Evolutionary conservation across 2,329 filamentous ascomycete genomes (phyloP).

Genomic region (Diaporthe aspalathi): DNA sequence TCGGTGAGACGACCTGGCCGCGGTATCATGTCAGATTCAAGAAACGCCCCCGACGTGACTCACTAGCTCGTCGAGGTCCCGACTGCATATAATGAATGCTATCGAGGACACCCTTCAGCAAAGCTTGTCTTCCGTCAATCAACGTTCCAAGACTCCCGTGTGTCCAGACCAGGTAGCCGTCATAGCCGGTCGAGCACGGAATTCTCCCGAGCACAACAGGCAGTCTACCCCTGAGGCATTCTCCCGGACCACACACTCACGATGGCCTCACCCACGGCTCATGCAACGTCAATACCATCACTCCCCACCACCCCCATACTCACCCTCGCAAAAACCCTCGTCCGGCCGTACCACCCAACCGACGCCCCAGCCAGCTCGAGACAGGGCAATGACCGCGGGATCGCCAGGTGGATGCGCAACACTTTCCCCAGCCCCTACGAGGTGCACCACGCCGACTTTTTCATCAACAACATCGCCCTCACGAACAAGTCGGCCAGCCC

Average conservation of each 20-base stretch:
- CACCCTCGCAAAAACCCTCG: constrained; percentile 47
- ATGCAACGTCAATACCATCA: constrained; percentile 16
- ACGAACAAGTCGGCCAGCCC: constrained; percentile 42
- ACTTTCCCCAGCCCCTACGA: constrained; percentile 61
- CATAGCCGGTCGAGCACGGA: not conserved
- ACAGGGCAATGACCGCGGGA: constrained; percentile 53
- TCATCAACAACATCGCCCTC: constrained; percentile 46
- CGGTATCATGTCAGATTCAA: constrained; percentile 1
- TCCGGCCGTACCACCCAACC: constrained; percentile 53
- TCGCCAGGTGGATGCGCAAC: constrained; percentile 55
- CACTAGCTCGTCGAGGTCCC: not conserved
- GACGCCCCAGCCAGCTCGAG: constrained; percentile 53
- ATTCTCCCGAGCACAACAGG: constrained; percentile 12
- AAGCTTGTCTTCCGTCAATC: not conserved
- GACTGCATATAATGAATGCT: constrained; percentile 1
- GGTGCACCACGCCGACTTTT: constrained; percentile 52
- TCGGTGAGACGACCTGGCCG: constrained; percentile 5
- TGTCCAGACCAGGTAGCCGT: not conserved
- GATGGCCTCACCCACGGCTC: constrained; percentile 27
- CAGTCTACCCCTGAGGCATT: constrained; percentile 3
- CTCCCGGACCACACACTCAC: not conserved
- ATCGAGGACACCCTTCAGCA: not conserved
- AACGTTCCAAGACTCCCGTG: not conserved
- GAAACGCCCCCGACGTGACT: constrained; percentile 5
- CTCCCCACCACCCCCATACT: constrained; percentile 43